Base-by-base conservation (phyloP, 2,329 filamentous ascomycete genomes). In the Neofusicoccum cordaticola region DNA sequence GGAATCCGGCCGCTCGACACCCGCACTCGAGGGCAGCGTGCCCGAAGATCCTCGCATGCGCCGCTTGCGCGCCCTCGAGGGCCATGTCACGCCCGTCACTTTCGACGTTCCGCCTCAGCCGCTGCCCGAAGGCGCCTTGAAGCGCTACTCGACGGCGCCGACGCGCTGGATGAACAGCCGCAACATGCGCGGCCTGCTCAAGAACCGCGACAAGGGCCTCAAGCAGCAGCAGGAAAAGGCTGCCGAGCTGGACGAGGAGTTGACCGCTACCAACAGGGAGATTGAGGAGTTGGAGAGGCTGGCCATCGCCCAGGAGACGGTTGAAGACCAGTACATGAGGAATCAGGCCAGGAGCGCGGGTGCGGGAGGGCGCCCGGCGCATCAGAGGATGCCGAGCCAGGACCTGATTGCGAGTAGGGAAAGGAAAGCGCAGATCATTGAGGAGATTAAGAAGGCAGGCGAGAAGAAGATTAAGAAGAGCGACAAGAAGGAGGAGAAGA, bases 391-490 rank as follows among this genome's bases (percentile, higher is more conserved):
- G 27, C 48, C 53, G 53, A 60, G 51, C 4, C 39, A 45, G 13
- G 61, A 63, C 17, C 31, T 63, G 22, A 50, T 47, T 12, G 61
- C 42, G 7, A 45, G 41, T 12, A n/a, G 47, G 27, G 61, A 52
- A 39, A 53, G 51, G 34, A 44, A 50, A 15, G 27, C 48, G 31
- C 39, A 53, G 31, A 44, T 63, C 4, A 48, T 63, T 4, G 61
- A 56, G n/a, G 61, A 63, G 61, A 63, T 63, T 3, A 44, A 37
- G 19, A 52, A 47, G 41, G 61, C 61, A 6, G 61, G 61, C 5
- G 61, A 63, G 61, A 47, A 47, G 48, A 63, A 63, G 50, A 63
- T 63, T 2, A 56, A 48, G 50, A 63, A 63, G 48, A 45, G 35
- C 4, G 61, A 63, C 3, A 63, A 48, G 48, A 63, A 63, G 50